Evolutionary conservation across 345 rosid genomes (phyloP), one percentile per base, ranked within the genome.

Genomic region (Raphanus sativus): DNA sequence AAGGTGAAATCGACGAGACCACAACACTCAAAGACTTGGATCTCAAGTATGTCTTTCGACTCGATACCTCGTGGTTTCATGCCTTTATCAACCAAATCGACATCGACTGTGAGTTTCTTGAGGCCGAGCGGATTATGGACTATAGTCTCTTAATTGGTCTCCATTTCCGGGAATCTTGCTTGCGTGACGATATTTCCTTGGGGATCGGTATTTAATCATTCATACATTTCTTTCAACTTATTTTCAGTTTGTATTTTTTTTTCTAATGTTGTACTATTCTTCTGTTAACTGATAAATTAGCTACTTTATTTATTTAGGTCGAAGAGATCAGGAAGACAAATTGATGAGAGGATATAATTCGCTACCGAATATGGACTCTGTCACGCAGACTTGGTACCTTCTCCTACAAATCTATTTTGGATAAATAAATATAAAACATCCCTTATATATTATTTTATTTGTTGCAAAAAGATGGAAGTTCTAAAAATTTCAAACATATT

Each of bases 11-110:
- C 71, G 90, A 86, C 15, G 90, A 84, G 75, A 87, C 88, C 28
- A 84, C 91, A 56, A 87, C 94, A 54, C 89, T 89, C 13, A 89
- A 89, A 74, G 94, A 89, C 82, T 90, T 89, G 3, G 94, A 89
- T 82, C 91, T 89, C 65, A 85, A 86, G 45, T 86, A 81, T 64
- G 79, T 85, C 10, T 89, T 89, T 71, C 85, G 77, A 40, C 80
- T 89, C 10, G 86, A 87, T 73, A 73, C 72, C 38, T 80, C 84
- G 16, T 86, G 91, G 88, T 87, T 80, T 78, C 88, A 85, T 72
- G 90, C 89, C 52, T 83, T 89, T 62, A 79, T 85, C 65, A 81
- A 89, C 77, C 94, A 89, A 85, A 86, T 89, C 52, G 81, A 86
- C 66, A 73, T 86, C 28, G 94, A 89, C 32, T 87, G 94, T 33